Base-by-base conservation (phyloP, 164 flowering plant species). In the Berberis thunbergii region DNA sequence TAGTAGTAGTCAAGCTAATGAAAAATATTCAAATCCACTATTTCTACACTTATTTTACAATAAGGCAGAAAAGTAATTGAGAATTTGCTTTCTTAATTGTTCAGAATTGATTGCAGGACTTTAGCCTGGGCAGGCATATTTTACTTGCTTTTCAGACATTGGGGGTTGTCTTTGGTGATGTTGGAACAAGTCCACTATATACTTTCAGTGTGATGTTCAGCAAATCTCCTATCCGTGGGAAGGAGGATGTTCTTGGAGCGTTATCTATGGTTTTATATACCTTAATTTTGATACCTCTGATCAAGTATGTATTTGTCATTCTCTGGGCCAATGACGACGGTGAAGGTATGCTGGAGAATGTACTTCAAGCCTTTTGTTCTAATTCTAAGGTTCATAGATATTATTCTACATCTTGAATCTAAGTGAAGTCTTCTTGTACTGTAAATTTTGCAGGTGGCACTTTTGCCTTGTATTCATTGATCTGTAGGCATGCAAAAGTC, bases 251-350 rank as follows among this genome's bases (percentile, higher is more conserved):
- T 66, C 74, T 95, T 65, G 99, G 99, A 67, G 99, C 96, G 61
- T 71, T 91, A 40, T 95, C 99, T 2, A 79, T 95, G 43, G 96
- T 95, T 60, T 66, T 95, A 41, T 95, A 95, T 74, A 89, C 97
- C 43, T 75, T 95, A 71, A 86, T 95, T 65, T 74, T 95, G 79
- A 78, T 91, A 73, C 88, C 99, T n/a, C 75, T 95, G 67, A 69
- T 95, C 74, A 95, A 95, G 67, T 95, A 95, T 77, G 85, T 85
- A 56, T 72, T 86, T 60, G 86, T 95, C 75, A 97, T 91, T 64
- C 85, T 95, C 59, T 87, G 86, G 96, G 99, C 97, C 52, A 89
- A 95, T 78, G 99, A 95, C 69, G 90, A 91, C 76, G 97, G 97
- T 63, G 99, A 95, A 95, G 99, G 97, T 94, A 83, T 58, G 68